Conservation (phyloP, 2,329 filamentous ascomycete species). For the Aspergillus aculeatinus region DNA sequence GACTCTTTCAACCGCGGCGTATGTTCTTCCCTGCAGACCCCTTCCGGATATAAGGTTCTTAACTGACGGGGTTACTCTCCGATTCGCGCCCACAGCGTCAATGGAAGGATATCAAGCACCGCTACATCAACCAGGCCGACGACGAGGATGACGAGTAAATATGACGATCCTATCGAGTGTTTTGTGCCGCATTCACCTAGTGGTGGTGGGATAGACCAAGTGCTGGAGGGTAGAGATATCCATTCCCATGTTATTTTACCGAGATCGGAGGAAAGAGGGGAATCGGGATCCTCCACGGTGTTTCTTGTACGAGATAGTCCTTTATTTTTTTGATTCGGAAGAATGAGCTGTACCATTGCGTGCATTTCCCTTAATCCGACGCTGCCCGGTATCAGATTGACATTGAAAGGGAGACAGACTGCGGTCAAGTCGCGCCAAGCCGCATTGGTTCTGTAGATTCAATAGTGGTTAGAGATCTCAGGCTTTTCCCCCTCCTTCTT, state of each 20-base stretch:
- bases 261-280: slow-evolving; percentile 12
- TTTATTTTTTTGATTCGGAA: background rate
- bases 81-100: slow-evolving; percentile 65
- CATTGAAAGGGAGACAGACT: no score
- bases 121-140: slow-evolving; percentile 71
- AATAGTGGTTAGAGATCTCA: background rate
- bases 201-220: slow-evolving; percentile 18
- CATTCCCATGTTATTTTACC: slow-evolving; percentile 16
- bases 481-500: background rate
- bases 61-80: slow-evolving; percentile 16
- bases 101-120: slow-evolving; percentile 99
- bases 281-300: slow-evolving; percentile 18
- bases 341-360: background rate
- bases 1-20: slow-evolving; percentile 88
- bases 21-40: slow-evolving; percentile 47
- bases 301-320: slow-evolving; percentile 26
- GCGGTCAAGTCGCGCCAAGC: background rate
- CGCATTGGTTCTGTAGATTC: background rate
- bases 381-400: no score
- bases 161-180: slow-evolving; percentile 13
- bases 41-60: background rate
- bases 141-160: slow-evolving; percentile 58
- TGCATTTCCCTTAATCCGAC: background rate
- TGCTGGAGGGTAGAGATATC: slow-evolving; percentile 2
- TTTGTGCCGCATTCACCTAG: background rate